phyloP scores from a whole-genome alignment of 768 basidiomycete species.

The Mycena metata region DNA sequence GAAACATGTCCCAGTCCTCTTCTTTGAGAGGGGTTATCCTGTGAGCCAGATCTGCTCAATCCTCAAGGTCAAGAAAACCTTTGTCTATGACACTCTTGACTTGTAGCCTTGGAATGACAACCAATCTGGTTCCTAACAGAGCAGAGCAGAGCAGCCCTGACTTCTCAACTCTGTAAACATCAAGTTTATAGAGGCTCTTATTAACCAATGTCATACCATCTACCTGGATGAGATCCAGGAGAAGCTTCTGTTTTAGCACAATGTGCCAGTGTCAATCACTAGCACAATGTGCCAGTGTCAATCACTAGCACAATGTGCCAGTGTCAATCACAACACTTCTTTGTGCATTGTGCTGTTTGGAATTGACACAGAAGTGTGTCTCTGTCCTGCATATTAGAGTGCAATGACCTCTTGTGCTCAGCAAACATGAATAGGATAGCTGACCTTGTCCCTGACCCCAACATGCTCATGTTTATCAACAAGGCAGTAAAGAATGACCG shows the following conservation, averaged over 20 bases:
- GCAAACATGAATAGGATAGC: slow-evolving; percentile 44
- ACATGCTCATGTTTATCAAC: no score
- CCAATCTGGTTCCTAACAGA: slow-evolving; percentile 27
- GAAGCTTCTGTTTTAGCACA: slow-evolving; percentile 22
- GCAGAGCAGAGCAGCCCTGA: slow-evolving; percentile 4
- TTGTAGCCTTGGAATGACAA: slow-evolving; percentile 5
- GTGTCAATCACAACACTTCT: slow-evolving; percentile 39
- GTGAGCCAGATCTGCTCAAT: slow-evolving; percentile 5
- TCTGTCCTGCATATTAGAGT: slow-evolving; percentile 40
- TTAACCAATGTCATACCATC: slow-evolving; percentile 20
- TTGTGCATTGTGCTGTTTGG: slow-evolving; percentile 36
- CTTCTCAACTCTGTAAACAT: slow-evolving; percentile 18
- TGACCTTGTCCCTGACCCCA: no score
- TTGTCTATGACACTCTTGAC: slow-evolving; percentile 27
- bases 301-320: slow-evolving; percentile 15
- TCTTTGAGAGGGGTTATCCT: neutral
- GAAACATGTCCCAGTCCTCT: slow-evolving; percentile 12
- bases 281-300: no score
- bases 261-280: no score
- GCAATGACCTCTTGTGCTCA: slow-evolving; percentile 43
- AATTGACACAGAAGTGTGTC: slow-evolving; percentile 42
- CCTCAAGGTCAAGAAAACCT: slow-evolving; percentile 19
- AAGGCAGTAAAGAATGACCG: no score
- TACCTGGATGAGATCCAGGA: slow-evolving; percentile 38
- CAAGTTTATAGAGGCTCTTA: slow-evolving; percentile 17